A percentile compares a stretch with the other conserved stretches of the same genome.
Conservation (phyloP, 768 basidiomycete species). For the Serpula lacrymans region DNA sequence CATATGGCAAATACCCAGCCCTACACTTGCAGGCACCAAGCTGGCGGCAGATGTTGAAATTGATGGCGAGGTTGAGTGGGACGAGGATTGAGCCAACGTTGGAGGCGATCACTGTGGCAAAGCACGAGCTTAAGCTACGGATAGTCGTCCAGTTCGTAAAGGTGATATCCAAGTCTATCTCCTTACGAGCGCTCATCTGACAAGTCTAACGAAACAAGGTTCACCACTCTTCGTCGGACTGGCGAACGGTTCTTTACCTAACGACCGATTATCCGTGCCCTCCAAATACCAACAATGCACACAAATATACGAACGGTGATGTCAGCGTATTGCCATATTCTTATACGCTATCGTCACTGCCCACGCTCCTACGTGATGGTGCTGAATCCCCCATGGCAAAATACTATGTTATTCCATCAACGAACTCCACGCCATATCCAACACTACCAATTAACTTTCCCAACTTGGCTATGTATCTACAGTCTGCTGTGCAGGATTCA, state of each 20-base stretch:
- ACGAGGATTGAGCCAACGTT: conserved; percentile 70
- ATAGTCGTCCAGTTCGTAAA: conserved; percentile 79
- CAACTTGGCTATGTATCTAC: conserved; percentile 71
- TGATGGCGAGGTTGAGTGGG: conserved; percentile 71
- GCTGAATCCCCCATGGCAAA: conserved; percentile 63
- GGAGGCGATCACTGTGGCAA: conserved; percentile 58
- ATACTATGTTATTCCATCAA: conserved; percentile 68
- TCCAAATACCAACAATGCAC: conserved; percentile 35
- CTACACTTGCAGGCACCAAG: conserved; percentile 71
- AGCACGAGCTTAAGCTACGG: conserved; percentile 57
- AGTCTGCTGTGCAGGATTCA: conserved; percentile 67
- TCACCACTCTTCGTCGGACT: conserved; percentile 54
- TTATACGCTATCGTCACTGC: conserved; percentile 57
- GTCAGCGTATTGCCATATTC: conserved; percentile 71
- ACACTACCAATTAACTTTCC: conserved; percentile 74
- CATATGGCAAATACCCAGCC: conserved; percentile 63
- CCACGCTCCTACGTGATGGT: conserved; percentile 60
- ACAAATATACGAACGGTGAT: conserved; percentile 54
- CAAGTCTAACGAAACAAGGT: conserved; percentile 37
- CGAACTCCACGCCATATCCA: conserved; percentile 57
- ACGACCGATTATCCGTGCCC: conserved; percentile 70
- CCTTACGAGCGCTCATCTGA: conserved; percentile 3
- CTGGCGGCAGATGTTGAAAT: conserved; percentile 70
- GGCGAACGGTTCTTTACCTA: conserved; percentile 77
- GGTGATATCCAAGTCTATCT: conserved; percentile 32